Conservation (phyloP, 2,329 filamentous ascomycete species). For the Scedosporium apiospermum region DNA sequence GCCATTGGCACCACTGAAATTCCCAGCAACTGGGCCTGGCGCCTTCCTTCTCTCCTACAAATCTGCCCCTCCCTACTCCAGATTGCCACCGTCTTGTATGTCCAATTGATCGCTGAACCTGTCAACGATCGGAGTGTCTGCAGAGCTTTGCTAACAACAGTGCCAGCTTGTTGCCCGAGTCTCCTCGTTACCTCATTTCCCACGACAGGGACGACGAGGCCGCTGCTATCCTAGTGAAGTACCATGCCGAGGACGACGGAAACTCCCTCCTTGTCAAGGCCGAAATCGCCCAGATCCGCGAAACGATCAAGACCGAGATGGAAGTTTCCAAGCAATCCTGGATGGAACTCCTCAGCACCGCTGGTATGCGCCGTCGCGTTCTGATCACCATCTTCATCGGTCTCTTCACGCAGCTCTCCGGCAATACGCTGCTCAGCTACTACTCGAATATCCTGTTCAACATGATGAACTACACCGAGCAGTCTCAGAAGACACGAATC, state of each 20-base stretch:
- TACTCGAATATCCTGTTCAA: constrained; percentile 36
- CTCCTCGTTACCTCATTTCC: constrained; percentile 23
- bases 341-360: constrained; percentile 39
- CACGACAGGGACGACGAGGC: constrained; percentile 22
- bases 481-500: constrained; percentile 33
- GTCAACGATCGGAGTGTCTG: not conserved
- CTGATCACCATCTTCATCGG: constrained; percentile 39
- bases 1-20: constrained; percentile 30
- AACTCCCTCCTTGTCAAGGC: constrained; percentile 43
- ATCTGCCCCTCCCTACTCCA: constrained; percentile 27
- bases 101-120: not conserved
- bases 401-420: constrained; percentile 45
- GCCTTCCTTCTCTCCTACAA: constrained; percentile 35
- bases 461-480: constrained; percentile 32
- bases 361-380: constrained; percentile 39
- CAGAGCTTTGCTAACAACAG: not conserved
- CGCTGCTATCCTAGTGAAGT: constrained; percentile 23
- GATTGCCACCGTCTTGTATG: constrained; percentile 16
- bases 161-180: constrained; percentile 19
- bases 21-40: constrained; percentile 20
- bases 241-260: constrained; percentile 42
- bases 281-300: constrained; percentile 51
- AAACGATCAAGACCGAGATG: constrained; percentile 44
- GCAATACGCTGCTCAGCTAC: constrained; percentile 39
- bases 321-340: constrained; percentile 44